Evolutionary conservation across 805 yeast species (phyloP).

Genomic region (Lipomyces spencermartinsiae): DNA sequence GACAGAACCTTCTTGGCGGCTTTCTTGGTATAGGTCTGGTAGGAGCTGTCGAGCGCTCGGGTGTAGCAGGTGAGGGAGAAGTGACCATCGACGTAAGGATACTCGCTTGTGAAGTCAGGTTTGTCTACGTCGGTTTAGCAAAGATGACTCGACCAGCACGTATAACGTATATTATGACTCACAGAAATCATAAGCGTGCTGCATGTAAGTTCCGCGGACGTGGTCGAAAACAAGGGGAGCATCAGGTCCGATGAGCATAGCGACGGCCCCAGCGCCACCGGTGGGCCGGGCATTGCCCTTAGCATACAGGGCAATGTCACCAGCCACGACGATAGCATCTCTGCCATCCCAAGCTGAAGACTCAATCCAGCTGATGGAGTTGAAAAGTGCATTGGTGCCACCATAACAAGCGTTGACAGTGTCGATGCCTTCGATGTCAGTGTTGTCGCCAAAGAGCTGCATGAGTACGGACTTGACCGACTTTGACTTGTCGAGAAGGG

Average conservation of each 20-base stretch:
- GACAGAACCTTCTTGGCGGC: slow-evolving; percentile 59
- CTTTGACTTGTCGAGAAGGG: slow-evolving; percentile 94
- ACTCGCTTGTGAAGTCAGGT: slow-evolving; percentile 95
- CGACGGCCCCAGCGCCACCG: slow-evolving; percentile 98
- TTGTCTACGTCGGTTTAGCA: slow-evolving; percentile 43
- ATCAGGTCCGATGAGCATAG: slow-evolving; percentile 93
- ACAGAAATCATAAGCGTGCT: slow-evolving; percentile 97
- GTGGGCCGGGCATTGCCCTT: slow-evolving; percentile 99
- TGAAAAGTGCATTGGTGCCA: slow-evolving; percentile 94
- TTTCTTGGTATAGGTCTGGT: slow-evolving; percentile 80
- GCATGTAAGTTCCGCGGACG: slow-evolving; percentile 90
- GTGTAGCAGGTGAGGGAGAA: slow-evolving; percentile 93
- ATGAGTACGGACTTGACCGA: slow-evolving; percentile 94
- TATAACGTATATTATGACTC: slow-evolving; percentile 42
- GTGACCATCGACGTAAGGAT: slow-evolving; percentile 97
- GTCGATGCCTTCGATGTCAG: slow-evolving; percentile 94
- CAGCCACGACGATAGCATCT: slow-evolving; percentile 94
- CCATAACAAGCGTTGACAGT: slow-evolving; percentile 98
- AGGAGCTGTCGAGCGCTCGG: slow-evolving; percentile 88
- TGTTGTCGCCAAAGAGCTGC: slow-evolving; percentile 88
- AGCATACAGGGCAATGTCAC: slow-evolving; percentile 97
- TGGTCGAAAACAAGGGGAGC: slow-evolving; percentile 94
- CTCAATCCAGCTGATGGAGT: slow-evolving; percentile 94
- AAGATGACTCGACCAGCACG: neutral
- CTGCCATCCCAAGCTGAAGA: slow-evolving; percentile 98